Base-by-base conservation (phyloP, 164 flowering plant genomes). In the Kalanchoe fedtschenkoi region DNA sequence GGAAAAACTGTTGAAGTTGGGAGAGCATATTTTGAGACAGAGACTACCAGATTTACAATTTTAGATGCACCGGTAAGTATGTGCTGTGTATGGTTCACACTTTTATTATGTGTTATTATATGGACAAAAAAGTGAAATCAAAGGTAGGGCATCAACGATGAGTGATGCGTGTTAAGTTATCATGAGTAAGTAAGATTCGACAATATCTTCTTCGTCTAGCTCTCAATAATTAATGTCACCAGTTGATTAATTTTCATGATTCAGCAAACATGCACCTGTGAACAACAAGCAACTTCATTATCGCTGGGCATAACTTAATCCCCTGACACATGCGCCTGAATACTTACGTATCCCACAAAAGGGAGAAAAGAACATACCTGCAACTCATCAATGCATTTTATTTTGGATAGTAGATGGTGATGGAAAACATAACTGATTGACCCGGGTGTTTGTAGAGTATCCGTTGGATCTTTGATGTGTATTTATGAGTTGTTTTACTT, bases 1-100 rank as follows among this genome's bases (percentile, higher is more conserved):
- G 99, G 99, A 6, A 91, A 72, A 70, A 95, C 99, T 16, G 95
- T 95, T 65, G 99, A 95, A 80, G 97, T 95, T 74, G 99, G 99
- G 58, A 78, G 99, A 73, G 99, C 97, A 38, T 87, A 87, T 76
- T 95, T 95, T 78, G 99, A 95, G 73, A 95, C 99, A 2, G 88
- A 84, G 68, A 78, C 78, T 15, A 84, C 99, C 56, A 79, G 97
- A 68, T 95, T 95, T 74, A 95, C 99, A 17, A 91, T 95, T 69
- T 75, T 95, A 78, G 99, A 95, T 84, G 99, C 99, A 34, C 99
- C 99, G 72, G 99, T 95, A 77, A 51, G 56, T 26, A n/a, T 13
- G 56, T n/a, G 24, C 21, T 44, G 54, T 51, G 5, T 7, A 1
- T 26, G 8, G 32, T 26, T 26, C 11, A 51, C 56, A 51, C 28